These are phyloP conservation scores for Coemansia sp. DNA, from an alignment of 192 early-diverging fungal genomes.

Conservation along the genomic window DNA sequence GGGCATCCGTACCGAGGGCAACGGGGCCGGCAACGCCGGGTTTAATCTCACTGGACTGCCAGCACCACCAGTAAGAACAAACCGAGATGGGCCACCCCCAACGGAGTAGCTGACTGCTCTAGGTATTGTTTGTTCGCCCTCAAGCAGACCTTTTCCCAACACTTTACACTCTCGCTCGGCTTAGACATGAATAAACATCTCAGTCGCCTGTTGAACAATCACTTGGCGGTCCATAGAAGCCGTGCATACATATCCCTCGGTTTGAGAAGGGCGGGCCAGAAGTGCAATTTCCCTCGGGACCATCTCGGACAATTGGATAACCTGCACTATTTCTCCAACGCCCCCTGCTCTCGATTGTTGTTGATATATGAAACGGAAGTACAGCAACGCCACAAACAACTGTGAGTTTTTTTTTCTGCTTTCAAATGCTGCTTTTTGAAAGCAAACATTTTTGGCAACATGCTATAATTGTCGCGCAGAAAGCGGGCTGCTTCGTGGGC, in stretches of 20 bases:
- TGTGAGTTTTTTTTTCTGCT: background rate
- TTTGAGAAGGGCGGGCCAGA: background rate
- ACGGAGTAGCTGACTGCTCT: background rate
- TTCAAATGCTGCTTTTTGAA: background rate
- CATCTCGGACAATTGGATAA: background rate
- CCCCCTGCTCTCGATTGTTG: background rate
- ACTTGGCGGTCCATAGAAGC: background rate
- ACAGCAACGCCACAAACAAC: background rate
- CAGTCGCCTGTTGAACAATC: background rate
- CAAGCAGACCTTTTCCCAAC: background rate
- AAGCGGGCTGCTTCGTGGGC: background rate
- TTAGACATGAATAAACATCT: background rate
- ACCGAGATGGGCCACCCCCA: background rate
- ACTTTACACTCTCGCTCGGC: background rate
- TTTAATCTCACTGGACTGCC: slow-evolving; percentile 61
- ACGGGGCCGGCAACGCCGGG: slow-evolving; percentile 70
- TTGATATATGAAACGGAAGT: background rate
- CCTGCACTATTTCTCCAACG: background rate
- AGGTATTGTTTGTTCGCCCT: background rate
- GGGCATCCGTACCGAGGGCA: slow-evolving; percentile 59
- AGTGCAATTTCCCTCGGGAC: background rate
- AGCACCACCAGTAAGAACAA: slow-evolving; percentile 4
- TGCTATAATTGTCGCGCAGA: slow-evolving; percentile 1
- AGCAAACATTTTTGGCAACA: background rate
- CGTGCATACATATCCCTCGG: background rate